phyloP scores from a whole-genome alignment of 768 basidiomycete genomes.

The Leucocoprinus sp. region DNA sequence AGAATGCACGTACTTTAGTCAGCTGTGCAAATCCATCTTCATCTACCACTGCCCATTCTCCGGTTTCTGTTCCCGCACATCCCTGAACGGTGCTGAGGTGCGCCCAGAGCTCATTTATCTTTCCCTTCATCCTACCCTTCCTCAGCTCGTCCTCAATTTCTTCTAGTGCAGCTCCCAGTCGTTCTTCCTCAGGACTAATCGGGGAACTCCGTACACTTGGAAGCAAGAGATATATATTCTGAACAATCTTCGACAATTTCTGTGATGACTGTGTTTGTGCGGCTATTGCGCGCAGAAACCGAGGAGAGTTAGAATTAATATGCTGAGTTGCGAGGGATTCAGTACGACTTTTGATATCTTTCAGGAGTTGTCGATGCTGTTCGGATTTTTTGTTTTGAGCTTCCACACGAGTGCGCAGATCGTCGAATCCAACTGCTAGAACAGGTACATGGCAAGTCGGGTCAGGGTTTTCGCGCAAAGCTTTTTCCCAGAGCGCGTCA shows the following conservation, averaged over 20 bases:
- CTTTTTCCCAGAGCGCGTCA: slow-evolving; percentile 71
- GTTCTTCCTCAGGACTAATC: slow-evolving; percentile 76
- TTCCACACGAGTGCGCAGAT: slow-evolving; percentile 69
- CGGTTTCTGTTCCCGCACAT: slow-evolving; percentile 31
- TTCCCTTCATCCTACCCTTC: slow-evolving; percentile 55
- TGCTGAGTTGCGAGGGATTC: slow-evolving; percentile 54
- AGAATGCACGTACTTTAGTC: slow-evolving; percentile 46
- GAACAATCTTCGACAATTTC: slow-evolving; percentile 58
- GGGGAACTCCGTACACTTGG: slow-evolving; percentile 68
- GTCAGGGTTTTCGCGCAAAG: slow-evolving; percentile 75
- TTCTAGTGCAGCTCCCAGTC: slow-evolving; percentile 60
- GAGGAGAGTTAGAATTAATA: slow-evolving; percentile 56
- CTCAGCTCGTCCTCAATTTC: slow-evolving; percentile 68
- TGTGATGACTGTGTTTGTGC: slow-evolving; percentile 65
- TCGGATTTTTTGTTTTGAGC: slow-evolving; percentile 62
- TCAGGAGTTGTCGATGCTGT: slow-evolving; percentile 59
- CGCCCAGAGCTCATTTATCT: slow-evolving; percentile 82
- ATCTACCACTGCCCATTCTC: slow-evolving; percentile 80
- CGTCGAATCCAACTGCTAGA: slow-evolving; percentile 74
- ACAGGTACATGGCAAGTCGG: slow-evolving; percentile 64
- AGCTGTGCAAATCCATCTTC: slow-evolving; percentile 76
- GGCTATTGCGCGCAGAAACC: slow-evolving; percentile 52
- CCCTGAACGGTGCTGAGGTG: slow-evolving; percentile 66
- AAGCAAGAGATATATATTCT: slow-evolving; percentile 73
- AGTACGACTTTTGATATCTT: slow-evolving; percentile 63